Conservation (phyloP, 2,329 filamentous ascomycete genomes). For the Fusarium sororula region DNA sequence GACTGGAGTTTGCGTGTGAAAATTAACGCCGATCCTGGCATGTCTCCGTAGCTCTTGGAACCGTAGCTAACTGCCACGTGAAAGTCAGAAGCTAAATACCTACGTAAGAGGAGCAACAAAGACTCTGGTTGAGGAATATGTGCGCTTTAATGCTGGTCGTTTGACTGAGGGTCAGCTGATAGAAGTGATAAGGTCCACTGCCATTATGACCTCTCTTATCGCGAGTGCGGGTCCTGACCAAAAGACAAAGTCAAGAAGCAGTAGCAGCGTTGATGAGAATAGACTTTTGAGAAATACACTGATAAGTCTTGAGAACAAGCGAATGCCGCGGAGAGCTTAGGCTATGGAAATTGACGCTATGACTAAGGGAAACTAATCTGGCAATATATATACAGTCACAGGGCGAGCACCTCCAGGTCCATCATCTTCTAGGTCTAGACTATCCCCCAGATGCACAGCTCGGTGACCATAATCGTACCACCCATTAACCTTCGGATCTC, state of each 20-base stretch:
- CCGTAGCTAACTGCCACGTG: no score
- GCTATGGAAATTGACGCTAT: background rate
- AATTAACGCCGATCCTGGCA: no score
- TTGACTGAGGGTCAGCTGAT: no score
- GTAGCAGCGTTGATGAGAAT: fast-evolving
- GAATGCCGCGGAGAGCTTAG: background rate
- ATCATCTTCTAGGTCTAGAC: background rate
- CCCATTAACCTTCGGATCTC: background rate
- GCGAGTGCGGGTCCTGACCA: no score
- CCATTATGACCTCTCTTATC: no score
- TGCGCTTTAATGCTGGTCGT: no score
- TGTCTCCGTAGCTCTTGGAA: no score
- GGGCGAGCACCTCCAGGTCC: fast-evolving
- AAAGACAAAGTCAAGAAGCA: background rate
- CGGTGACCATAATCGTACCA: background rate
- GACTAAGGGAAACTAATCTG: background rate
- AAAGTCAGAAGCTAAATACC: no score
- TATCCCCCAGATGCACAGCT: background rate
- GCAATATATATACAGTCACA: background rate
- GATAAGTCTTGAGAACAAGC: background rate
- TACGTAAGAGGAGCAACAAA: no score
- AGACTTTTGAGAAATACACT: background rate
- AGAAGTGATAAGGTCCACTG: no score
- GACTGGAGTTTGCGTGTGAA: no score
- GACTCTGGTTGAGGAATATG: no score